These are phyloP conservation scores for Jamesozyma gamospora DNA, from an alignment of 805 yeast species.

Conservation along the genomic window DNA sequence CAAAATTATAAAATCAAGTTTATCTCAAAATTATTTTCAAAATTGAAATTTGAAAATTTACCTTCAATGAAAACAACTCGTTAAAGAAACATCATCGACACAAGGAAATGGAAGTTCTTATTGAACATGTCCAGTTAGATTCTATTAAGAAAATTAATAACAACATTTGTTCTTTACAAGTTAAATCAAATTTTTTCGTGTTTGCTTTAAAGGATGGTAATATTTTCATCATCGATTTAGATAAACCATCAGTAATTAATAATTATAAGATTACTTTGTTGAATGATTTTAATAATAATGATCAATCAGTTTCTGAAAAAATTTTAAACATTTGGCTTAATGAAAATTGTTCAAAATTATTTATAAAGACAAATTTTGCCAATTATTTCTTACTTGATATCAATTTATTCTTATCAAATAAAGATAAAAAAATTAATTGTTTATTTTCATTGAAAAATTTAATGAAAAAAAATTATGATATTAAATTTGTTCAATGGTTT, in stretches of 20 bases:
- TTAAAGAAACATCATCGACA: too few relatives aligned
- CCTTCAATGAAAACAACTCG: too few relatives aligned
- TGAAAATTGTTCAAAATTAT: slow-evolving; percentile 13
- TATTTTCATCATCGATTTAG: slow-evolving; percentile 56
- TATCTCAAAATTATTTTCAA: too few relatives aligned
- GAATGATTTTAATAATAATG: slow-evolving; percentile 5
- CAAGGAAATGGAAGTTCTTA: slow-evolving; percentile 21
- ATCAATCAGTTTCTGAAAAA: slow-evolving; percentile 13
- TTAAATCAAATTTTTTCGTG: slow-evolving; percentile 45
- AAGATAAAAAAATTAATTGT: not conserved
- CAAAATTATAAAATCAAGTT: too few relatives aligned
- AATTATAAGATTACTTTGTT: slow-evolving; percentile 29
- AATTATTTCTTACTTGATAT: slow-evolving; percentile 20
- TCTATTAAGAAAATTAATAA: slow-evolving; percentile 38
- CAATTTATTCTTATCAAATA: not conserved
- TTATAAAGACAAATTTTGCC: slow-evolving; percentile 25
- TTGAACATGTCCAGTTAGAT: slow-evolving; percentile 38
- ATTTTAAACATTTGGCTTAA: slow-evolving; percentile 19
- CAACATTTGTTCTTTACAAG: slow-evolving; percentile 42
- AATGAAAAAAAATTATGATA: slow-evolving; percentile 18
- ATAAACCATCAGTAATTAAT: slow-evolving; percentile 51
- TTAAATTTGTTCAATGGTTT: slow-evolving; percentile 17
- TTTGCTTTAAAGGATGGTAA: slow-evolving; percentile 44
- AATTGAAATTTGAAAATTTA: too few relatives aligned
- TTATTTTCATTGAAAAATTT: slow-evolving; percentile 10